A percentile compares a stretch with the other conserved stretches of the same genome.
These are phyloP conservation scores for Apium graveolens DNA, from an alignment of 129 eudicot species.

Conservation along the genomic window DNA sequence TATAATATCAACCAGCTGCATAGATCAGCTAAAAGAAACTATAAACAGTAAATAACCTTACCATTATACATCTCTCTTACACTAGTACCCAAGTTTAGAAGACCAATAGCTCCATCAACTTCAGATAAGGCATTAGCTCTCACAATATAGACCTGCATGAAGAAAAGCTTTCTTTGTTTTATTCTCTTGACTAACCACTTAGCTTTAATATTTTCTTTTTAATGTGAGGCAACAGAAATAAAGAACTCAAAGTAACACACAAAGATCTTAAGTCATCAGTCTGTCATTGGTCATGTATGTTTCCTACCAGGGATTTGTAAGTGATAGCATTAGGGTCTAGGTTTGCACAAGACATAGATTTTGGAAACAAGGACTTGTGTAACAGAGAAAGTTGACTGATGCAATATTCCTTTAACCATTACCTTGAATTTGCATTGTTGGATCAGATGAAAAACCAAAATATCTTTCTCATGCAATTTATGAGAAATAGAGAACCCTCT, in stretches of 20 bases:
- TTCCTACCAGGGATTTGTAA: background rate
- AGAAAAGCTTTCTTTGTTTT: background rate
- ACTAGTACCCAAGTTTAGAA: conserved; percentile 37
- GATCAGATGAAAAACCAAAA: conserved; percentile 47
- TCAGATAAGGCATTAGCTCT: conserved; percentile 41
- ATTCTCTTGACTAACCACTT: background rate
- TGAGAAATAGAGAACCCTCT: conserved; percentile 58
- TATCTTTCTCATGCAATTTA: conserved; percentile 47
- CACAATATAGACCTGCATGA: conserved; percentile 45
- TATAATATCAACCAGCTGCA: background rate
- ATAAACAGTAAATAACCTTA: conserved; percentile 19
- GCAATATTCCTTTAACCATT: background rate
- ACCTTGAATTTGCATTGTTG: conserved; percentile 48
- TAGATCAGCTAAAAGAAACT: background rate
- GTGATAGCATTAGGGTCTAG: background rate
- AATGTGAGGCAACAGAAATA: background rate
- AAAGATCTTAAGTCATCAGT: background rate
- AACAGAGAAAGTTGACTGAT: background rate
- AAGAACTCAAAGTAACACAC: background rate
- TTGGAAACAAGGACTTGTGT: background rate
- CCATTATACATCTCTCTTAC: conserved; percentile 21
- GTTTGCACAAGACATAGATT: background rate
- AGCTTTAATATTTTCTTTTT: background rate
- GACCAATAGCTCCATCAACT: conserved; percentile 54
- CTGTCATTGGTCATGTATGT: background rate